Conservation (phyloP, 768 basidiomycete species). For the Amanita subjunquillea region DNA sequence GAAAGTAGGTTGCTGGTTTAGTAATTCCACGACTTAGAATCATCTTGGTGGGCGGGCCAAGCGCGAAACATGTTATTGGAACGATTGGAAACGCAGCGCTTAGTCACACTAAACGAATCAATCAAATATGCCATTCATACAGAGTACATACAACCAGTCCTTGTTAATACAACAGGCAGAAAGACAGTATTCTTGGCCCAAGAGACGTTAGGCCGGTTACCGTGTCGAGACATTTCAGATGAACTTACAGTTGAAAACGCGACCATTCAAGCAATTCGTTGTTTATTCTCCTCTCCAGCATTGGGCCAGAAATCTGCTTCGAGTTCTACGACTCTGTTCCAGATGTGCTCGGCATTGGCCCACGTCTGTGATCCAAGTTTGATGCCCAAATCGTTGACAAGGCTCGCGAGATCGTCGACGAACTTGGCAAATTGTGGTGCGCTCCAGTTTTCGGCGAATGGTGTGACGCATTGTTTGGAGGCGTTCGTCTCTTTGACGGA, state of each 20-base stretch:
- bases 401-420: conserved; percentile 34
- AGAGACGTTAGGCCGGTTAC: neutral
- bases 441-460: conserved; percentile 60
- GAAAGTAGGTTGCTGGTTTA: too few relatives aligned
- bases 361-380: conserved; percentile 22
- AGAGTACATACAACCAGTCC: neutral
- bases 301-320: conserved; percentile 54
- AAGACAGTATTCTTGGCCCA: neutral
- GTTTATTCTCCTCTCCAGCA: conserved; percentile 21
- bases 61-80: too few relatives aligned
- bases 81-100: neutral
- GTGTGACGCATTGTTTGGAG: conserved; percentile 21
- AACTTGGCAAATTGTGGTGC: conserved; percentile 40
- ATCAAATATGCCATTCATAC: too few relatives aligned
- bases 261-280: neutral
- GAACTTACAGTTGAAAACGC: neutral
- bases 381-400: conserved; percentile 36
- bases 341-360: conserved; percentile 37
- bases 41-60: too few relatives aligned
- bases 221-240: neutral
- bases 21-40: too few relatives aligned
- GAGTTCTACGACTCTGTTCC: conserved; percentile 48
- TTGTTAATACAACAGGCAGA: neutral
- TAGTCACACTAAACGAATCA: too few relatives aligned
- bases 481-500: conserved; percentile 12